Evolutionary conservation across 2,329 filamentous ascomycete species (phyloP), one percentile per base, ranked within the genome.

Genomic region (Fusarium marasasianum): DNA sequence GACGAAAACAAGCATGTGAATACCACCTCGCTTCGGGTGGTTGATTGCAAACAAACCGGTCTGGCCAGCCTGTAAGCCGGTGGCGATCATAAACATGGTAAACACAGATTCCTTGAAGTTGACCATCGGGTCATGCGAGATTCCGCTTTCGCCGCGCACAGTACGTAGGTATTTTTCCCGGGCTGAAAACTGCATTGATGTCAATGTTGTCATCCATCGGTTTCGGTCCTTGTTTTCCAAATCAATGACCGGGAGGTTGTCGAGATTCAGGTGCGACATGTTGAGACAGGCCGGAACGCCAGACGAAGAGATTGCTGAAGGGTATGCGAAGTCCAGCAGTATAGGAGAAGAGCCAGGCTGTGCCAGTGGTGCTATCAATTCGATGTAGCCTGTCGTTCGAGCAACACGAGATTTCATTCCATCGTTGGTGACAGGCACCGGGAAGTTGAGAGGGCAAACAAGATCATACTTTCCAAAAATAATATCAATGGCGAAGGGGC

Each of bases 71-170:
- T 87, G 84, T 8, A 86, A 78, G 6, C 86, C 86, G 1, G 85
- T 82, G 8, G 82, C 76, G 31, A 86, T 66, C 83, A 84, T 85
- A 72, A 86, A 85, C 76, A 88, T 83, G 40, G 83, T 83, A 65
- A 85, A 85, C 17, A 88, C 60, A 0, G 85, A 84, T 66, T 87
- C 84, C 69, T 88, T 88, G 77, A 88, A 85, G 73, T 86, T 84
- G 57, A 86, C 75, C 0, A 85, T 82, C 8, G 78, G 63, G 7
- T 84, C 80, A 2, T 77, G 45, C 10, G 79, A 67, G 22, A 82
- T 73, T n/a, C 72, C 71, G 26, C 65, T 72, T 3, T 67, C 66
- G 22, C 77, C 65, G 8, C 73, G 62, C 5, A 73, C 64, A 2
- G 82, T 77, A 8, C 85, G 83, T 3, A 84, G 60, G 6, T 57